phyloP scores from a whole-genome alignment of 306 rosid genomes.

The Hippophae gyantsensis region DNA sequence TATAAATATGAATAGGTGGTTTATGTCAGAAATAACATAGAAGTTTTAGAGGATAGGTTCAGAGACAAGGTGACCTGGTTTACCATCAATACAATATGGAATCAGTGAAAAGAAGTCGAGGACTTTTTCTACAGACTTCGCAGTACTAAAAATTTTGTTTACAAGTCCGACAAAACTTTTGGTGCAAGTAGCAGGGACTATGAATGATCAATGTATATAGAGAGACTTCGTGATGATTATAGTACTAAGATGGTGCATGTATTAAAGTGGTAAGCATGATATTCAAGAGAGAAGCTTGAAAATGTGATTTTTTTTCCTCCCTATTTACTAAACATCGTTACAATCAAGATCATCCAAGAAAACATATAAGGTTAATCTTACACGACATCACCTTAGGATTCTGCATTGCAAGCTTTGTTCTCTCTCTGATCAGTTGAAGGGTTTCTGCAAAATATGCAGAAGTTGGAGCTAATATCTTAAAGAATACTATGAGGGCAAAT shows the following conservation, averaged over 20 bases:
- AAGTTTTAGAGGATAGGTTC: background rate
- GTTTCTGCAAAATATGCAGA: constrained; percentile 51
- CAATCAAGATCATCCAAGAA: constrained; percentile 13
- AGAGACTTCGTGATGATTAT: too few species aligned
- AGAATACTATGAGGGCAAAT: constrained; percentile 6
- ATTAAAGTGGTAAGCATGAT: background rate
- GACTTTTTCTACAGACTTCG: background rate
- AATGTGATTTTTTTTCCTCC: background rate
- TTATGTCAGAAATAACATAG: background rate
- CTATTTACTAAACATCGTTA: constrained; percentile 2
- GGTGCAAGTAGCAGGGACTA: background rate
- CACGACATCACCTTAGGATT: constrained; percentile 99
- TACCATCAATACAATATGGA: background rate
- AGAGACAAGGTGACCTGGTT: background rate
- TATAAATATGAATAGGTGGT: background rate
- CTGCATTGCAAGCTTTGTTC: constrained; percentile 96
- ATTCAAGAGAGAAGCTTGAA: background rate
- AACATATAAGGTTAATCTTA: constrained; percentile 55
- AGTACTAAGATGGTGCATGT: too few species aligned
- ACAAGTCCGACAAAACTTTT: background rate
- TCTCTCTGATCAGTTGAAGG: constrained; percentile 66
- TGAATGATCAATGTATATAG: background rate
- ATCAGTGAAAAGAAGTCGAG: background rate
- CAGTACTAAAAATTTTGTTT: background rate
- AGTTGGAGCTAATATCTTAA: constrained; percentile 3